Evolutionary conservation across 2,329 filamentous ascomycete species (phyloP).

Genomic region (Phaeosphaeria sp.): DNA sequence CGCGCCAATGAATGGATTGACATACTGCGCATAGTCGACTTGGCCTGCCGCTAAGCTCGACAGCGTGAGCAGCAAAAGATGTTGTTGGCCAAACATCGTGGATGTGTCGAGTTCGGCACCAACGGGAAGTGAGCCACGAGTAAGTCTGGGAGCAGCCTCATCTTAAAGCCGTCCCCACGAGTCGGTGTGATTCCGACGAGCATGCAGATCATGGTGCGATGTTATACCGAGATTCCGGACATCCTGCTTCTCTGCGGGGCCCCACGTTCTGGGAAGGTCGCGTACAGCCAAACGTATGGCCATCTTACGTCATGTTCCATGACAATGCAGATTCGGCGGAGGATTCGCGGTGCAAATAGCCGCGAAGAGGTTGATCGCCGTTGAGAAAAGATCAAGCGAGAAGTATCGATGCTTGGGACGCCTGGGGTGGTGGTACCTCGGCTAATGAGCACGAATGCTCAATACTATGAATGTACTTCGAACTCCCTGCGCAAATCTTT

Average conservation of each 20-base stretch:
- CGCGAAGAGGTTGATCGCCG: neutral
- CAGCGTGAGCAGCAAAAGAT: neutral
- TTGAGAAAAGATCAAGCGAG: neutral
- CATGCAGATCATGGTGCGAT: neutral
- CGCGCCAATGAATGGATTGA: constrained; percentile 60
- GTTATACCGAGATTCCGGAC: neutral
- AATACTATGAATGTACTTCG: too few species aligned
- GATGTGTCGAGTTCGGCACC: neutral
- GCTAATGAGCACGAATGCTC: neutral
- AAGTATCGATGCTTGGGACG: neutral
- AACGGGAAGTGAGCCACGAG: too few species aligned
- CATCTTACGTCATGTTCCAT: constrained; percentile 1
- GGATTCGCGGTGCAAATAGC: neutral
- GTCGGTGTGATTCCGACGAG: neutral
- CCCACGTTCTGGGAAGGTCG: neutral
- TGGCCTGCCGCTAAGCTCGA: constrained; percentile 2
- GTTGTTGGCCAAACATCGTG: neutral
- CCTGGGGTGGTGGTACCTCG: neutral
- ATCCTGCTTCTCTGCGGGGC: neutral
- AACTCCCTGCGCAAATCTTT: too few species aligned
- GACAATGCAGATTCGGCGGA: neutral
- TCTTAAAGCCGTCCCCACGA: neutral
- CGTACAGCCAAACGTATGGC: neutral
- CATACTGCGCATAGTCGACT: constrained; percentile 51
- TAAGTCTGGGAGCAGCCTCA: neutral